phyloP scores from a whole-genome alignment of 2,329 filamentous ascomycete species.

The Sarocladium brachiariae region DNA sequence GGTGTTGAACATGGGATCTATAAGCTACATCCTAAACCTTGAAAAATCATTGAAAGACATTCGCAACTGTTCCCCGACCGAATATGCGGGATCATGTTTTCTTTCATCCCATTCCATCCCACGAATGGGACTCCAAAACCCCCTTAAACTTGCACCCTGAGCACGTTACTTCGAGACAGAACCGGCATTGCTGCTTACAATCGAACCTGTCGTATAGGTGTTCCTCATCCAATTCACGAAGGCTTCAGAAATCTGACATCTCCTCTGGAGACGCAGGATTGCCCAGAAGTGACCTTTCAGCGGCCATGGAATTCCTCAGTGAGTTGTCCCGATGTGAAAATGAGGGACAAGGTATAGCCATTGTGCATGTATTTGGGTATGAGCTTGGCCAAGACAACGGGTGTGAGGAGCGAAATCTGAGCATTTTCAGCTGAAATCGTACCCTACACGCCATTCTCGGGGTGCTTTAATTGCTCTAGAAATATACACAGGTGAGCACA shows the following conservation, averaged over 20 bases:
- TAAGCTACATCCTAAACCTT: no score
- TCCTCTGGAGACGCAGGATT: slow-evolving; percentile 26
- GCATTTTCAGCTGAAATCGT: slow-evolving; percentile 32
- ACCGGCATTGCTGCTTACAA: slow-evolving; percentile 1
- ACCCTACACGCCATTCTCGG: no score
- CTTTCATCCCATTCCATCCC: no score
- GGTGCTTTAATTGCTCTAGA: no score
- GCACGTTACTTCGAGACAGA: neutral
- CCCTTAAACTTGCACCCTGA: neutral
- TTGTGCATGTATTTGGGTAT: slow-evolving; percentile 35
- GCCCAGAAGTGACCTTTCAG: slow-evolving; percentile 10
- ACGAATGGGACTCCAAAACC: no score
- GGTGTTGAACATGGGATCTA: no score
- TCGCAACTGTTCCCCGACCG: no score
- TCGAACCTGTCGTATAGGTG: slow-evolving; percentile 8
- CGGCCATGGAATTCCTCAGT: slow-evolving; percentile 27
- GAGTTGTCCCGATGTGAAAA: slow-evolving; percentile 48
- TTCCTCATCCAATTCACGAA: slow-evolving; percentile 39
- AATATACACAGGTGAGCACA: no score
- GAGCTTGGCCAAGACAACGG: slow-evolving; percentile 46
- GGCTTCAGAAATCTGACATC: slow-evolving; percentile 35
- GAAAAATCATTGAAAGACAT: no score
- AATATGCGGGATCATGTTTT: no score
- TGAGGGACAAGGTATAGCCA: slow-evolving; percentile 40
- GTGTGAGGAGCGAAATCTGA: slow-evolving; percentile 43